Percentiles rank a stretch among this genome's conserved stretches.
phyloP scores from a whole-genome alignment of 805 yeast species.

The Cyberlindnera suaveolens region DNA sequence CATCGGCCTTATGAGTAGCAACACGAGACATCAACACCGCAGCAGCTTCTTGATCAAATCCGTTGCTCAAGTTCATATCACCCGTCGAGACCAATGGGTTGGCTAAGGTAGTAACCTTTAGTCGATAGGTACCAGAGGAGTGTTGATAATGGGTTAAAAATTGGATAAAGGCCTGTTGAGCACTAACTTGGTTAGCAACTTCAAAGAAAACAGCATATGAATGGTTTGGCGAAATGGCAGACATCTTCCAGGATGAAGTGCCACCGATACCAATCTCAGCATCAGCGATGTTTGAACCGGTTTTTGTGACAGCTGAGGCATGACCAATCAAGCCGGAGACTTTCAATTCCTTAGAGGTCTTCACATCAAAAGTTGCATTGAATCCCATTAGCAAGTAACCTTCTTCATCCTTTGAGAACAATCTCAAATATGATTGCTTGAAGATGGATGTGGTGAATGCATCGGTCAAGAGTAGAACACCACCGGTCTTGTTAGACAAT shows the following conservation, averaged over 20 bases:
- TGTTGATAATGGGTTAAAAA: slow-evolving; percentile 92
- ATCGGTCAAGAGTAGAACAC: slow-evolving; percentile 80
- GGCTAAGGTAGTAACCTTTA: slow-evolving; percentile 83
- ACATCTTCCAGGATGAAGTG: slow-evolving; percentile 81
- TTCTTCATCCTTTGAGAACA: slow-evolving; percentile 81
- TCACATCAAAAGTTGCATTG: slow-evolving; percentile 82
- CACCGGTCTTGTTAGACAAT: slow-evolving; percentile 82
- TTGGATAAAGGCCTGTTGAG: slow-evolving; percentile 55
- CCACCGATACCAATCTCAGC: slow-evolving; percentile 93
- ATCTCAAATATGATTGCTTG: slow-evolving; percentile 83
- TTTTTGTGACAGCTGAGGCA: slow-evolving; percentile 61
- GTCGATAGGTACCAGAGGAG: slow-evolving; percentile 83
- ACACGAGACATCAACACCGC: slow-evolving; percentile 90
- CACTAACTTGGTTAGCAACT: slow-evolving; percentile 40
- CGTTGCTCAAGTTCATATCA: slow-evolving; percentile 44
- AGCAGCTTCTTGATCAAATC: slow-evolving; percentile 99
- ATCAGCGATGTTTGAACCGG: slow-evolving; percentile 76
- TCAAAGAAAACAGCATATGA: slow-evolving; percentile 89
- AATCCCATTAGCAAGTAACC: slow-evolving; percentile 86
- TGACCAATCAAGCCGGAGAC: slow-evolving; percentile 93
- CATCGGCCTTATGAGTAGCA: slow-evolving; percentile 74
- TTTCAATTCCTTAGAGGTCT: slow-evolving; percentile 82
- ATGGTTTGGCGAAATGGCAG: slow-evolving; percentile 80
- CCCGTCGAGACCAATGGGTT: slow-evolving; percentile 56
- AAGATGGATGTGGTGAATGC: slow-evolving; percentile 93